These are phyloP conservation scores for Cinchona pubescens DNA, from an alignment of 257 asterid genomes.

Conservation along the genomic window DNA sequence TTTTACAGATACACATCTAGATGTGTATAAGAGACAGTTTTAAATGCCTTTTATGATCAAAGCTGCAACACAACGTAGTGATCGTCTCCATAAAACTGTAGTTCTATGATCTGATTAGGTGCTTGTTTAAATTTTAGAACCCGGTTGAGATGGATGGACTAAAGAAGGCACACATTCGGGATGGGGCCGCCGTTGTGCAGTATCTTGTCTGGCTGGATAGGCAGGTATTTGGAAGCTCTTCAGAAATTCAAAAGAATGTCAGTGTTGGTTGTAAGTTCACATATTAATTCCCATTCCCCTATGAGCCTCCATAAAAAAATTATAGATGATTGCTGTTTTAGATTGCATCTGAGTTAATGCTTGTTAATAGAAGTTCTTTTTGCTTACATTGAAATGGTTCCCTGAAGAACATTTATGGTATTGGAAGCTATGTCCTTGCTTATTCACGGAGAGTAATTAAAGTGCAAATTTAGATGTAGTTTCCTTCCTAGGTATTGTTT, in stretches of 20 bases:
- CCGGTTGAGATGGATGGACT: constrained; percentile 89
- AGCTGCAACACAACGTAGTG: not conserved
- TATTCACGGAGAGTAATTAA: not conserved
- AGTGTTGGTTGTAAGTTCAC: not conserved
- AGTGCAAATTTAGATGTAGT: not conserved
- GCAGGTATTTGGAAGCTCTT: constrained; percentile 45
- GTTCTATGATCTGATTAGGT: not conserved
- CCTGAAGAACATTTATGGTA: not conserved
- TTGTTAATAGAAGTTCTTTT: not conserved
- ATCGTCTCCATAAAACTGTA: not conserved
- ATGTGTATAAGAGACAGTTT: too few relatives aligned
- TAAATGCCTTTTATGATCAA: not conserved
- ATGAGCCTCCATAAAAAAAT: not conserved
- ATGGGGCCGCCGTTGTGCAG: constrained; percentile 98
- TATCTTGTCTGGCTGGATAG: constrained; percentile 87
- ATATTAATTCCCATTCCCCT: not conserved
- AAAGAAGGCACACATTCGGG: constrained; percentile 88
- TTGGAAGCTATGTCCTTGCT: not conserved
- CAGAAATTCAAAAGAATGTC: not conserved
- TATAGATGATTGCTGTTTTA: not conserved
- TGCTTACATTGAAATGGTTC: not conserved
- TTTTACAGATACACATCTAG: too few relatives aligned
- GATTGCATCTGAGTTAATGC: not conserved
- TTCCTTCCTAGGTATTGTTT: not conserved
- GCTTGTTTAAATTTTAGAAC: constrained; percentile 51